Base-by-base conservation (phyloP, 306 rosid genomes). In the Hippophae rhamnoides region DNA sequence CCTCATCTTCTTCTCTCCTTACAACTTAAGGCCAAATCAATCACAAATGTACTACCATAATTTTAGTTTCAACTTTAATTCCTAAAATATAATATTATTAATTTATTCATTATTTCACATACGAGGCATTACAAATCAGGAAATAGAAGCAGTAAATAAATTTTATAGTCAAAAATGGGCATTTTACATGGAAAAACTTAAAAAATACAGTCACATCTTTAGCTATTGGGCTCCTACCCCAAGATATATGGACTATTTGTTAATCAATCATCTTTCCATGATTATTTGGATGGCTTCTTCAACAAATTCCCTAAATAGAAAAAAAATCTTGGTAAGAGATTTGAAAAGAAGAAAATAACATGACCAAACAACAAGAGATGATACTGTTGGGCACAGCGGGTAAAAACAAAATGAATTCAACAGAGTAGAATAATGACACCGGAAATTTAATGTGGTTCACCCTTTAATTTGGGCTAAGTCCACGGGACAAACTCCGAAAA, bases 241-340 rank as follows among this genome's bases (percentile, higher is more conserved):
- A 89, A 48, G 97, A 78, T 70, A 87, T 58, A 55, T 85, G 95
- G 58, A 84, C 78, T 59, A 78, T 78, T 80, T 86, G 95, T 52
- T 86, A 89, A 57, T 95, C 95, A 41, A 89, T 76, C 72, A 80
- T 65, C 77, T 74, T 86, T 80, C 87, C 97, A 57, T 84, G 95
- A 89, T 84, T 74, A 79, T 79, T 84, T 80, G 95, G 58, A 86
- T 82, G 57, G 97, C 87, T 68, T 81, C 95, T 72, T 89, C 97
- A 54, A 89, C 93, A 61, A 84, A 80, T 60, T 80, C 69, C 82
- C 97, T 89, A 65, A 60, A 78, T 31, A 66, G 41, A 18, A 71
- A 9, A 9, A 54, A 18, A 61, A 9, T 10, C 10, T 47, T 9
- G 10, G 10, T 9, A 8, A 13, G 52, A 13, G 14, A 48, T 6